Evolutionary conservation across 2,329 filamentous ascomycete species (phyloP).

Genomic region (Zymoseptoria passerinii): DNA sequence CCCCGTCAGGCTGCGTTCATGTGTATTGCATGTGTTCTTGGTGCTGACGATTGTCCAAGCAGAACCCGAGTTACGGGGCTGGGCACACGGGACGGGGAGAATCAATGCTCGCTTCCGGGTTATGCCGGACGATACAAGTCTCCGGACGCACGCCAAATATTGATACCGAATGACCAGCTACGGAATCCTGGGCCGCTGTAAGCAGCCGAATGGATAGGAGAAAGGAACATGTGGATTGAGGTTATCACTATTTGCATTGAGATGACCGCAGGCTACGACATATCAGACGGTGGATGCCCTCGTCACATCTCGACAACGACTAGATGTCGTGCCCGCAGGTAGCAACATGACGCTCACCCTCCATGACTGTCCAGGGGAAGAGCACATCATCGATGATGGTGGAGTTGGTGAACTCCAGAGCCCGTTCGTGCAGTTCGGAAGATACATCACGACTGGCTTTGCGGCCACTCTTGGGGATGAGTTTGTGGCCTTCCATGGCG

Average conservation of each 20-base stretch:
- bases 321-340: slow-evolving; percentile 7
- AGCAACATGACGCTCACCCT: slow-evolving; percentile 5
- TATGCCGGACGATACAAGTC: background rate
- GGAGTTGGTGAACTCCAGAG: slow-evolving; percentile 12
- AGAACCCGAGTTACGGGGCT: too few relatives aligned
- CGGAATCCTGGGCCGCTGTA: too few relatives aligned
- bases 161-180: too few relatives aligned
- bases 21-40: too few relatives aligned
- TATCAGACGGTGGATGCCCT: background rate
- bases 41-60: too few relatives aligned
- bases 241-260: too few relatives aligned
- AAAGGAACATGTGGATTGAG: too few relatives aligned
- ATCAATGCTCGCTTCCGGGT: background rate
- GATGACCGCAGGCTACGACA: background rate
- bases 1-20: too few relatives aligned
- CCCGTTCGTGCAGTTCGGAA: background rate
- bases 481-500: slow-evolving; percentile 9
- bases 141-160: background rate
- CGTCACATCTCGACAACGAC: background rate
- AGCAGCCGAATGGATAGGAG: too few relatives aligned
- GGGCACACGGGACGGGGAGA: too few relatives aligned
- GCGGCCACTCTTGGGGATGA: slow-evolving; percentile 3
- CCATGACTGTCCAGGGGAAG: slow-evolving; percentile 7
- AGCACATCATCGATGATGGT: slow-evolving; percentile 3
- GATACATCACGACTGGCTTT: slow-evolving; percentile 3